These are phyloP conservation scores for Bauhinia variegata DNA, from an alignment of 306 rosid species.

Conservation along the genomic window DNA sequence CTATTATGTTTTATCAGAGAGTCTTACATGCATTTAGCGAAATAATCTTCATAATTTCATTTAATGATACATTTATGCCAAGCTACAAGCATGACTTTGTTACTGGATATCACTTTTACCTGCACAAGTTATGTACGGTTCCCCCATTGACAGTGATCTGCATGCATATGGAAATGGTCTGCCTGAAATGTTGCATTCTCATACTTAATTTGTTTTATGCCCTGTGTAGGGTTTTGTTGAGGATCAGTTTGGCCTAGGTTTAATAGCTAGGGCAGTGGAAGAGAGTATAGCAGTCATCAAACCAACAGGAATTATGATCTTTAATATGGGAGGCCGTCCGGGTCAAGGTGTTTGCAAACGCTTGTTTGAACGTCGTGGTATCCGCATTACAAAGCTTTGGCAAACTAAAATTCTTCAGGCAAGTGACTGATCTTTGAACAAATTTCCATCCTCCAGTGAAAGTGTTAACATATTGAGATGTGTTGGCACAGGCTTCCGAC, in stretches of 20 bases:
- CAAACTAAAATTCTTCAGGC: constrained; percentile 97
- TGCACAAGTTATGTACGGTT: neutral
- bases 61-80: constrained; percentile 15
- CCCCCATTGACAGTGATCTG: too few species aligned
- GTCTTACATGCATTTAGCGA: neutral
- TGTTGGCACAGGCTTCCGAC: constrained; percentile 77
- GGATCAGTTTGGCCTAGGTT: constrained; percentile 97
- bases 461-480: constrained; percentile 37
- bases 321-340: constrained; percentile 99
- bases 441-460: constrained; percentile 26
- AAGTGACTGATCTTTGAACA: constrained; percentile 40
- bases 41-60: constrained; percentile 3
- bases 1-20: constrained; percentile 22
- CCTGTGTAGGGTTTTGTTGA: constrained; percentile 88
- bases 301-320: constrained; percentile 90
- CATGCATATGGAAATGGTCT: too few species aligned
- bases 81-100: constrained; percentile 22
- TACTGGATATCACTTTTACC: constrained; percentile 12
- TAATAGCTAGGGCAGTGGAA: constrained; percentile 97
- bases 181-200: constrained; percentile 11
- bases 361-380: constrained; percentile 97
- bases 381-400: constrained; percentile 82
- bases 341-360: constrained; percentile 94
- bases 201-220: constrained; percentile 26
- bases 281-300: constrained; percentile 92